Conservation (phyloP, 192 early-diverging fungal species). For the Coemansia brasiliensis region DNA sequence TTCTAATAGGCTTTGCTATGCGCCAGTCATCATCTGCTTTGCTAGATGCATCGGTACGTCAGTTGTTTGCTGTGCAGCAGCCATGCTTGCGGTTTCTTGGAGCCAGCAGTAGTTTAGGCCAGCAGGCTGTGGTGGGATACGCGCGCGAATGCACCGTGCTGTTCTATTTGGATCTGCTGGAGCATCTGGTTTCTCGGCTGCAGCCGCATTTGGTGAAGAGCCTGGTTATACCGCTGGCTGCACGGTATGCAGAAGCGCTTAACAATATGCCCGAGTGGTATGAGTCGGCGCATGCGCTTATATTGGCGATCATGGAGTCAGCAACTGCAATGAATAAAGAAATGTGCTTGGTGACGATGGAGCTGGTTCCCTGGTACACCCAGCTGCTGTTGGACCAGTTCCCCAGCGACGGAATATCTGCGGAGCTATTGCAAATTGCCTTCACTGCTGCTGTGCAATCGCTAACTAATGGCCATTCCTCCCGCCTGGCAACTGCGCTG, state of each 20-base stretch:
- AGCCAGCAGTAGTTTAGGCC: no score
- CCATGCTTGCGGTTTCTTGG: conserved; percentile 24
- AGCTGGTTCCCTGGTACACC: conserved; percentile 34
- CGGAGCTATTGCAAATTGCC: conserved; percentile 31
- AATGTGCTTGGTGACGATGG: background rate
- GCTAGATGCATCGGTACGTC: conserved; percentile 1
- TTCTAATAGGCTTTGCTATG: background rate
- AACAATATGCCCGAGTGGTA: conserved; percentile 17
- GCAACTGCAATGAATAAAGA: background rate
- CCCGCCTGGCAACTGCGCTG: background rate
- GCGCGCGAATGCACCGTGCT: conserved; percentile 15
- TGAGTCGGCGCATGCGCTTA: conserved; percentile 41
- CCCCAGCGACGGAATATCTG: conserved; percentile 11
- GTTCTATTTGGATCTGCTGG: conserved; percentile 41
- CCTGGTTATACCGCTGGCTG: conserved; percentile 25
- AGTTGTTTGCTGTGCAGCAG: conserved; percentile 15
- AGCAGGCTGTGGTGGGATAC: no score
- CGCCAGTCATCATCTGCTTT: no score
- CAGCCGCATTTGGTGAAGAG: background rate
- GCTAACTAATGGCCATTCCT: background rate
- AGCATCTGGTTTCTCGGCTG: conserved; percentile 21
- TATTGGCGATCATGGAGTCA: conserved; percentile 24
- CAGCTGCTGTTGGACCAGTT: conserved; percentile 22
- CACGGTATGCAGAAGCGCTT: conserved; percentile 10
- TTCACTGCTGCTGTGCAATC: conserved; percentile 21